These are phyloP conservation scores for Diaporthe citrichinensis DNA, from an alignment of 2,329 filamentous ascomycete genomes.

Conservation along the genomic window DNA sequence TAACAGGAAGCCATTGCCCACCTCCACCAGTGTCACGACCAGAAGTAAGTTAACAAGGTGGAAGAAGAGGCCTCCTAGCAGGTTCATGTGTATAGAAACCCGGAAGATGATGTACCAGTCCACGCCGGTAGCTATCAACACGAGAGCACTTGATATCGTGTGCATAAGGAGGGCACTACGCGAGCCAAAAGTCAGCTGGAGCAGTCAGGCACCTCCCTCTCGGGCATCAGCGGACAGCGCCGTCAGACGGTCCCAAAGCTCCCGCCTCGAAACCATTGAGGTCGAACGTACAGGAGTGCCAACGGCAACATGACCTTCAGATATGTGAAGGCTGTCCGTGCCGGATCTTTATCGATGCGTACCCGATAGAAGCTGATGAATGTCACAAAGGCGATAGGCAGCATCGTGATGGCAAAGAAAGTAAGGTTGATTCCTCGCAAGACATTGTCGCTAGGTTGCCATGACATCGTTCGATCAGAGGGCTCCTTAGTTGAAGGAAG, in stretches of 20 bases:
- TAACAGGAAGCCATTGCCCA: constrained; percentile 15
- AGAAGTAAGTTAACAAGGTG: constrained; percentile 1
- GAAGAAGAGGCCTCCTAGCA: neutral
- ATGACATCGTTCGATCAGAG: neutral
- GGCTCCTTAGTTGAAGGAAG: constrained; percentile 5
- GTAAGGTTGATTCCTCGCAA: constrained; percentile 5
- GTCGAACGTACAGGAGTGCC: neutral
- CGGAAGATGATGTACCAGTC: neutral
- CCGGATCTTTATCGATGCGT: neutral
- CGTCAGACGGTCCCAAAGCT: neutral
- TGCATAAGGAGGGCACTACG: neutral
- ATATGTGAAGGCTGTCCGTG: constrained; percentile 1
- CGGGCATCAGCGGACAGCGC: neutral
- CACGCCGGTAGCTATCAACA: neutral
- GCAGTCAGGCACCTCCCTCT: neutral
- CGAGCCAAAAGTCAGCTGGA: neutral
- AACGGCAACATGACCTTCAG: constrained; percentile 11
- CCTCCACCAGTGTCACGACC: constrained; percentile 6
- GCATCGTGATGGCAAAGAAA: constrained; percentile 1
- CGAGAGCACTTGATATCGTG: neutral
- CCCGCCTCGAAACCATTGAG: neutral
- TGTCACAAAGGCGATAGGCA: neutral
- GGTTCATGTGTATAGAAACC: constrained; percentile 1
- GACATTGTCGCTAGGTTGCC: neutral
- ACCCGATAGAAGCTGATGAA: constrained; percentile 1